Evolutionary conservation across 139 green algal genomes (phyloP), one percentile per base, ranked within the genome.

Genomic region (Chlamydomonas incerta): DNA sequence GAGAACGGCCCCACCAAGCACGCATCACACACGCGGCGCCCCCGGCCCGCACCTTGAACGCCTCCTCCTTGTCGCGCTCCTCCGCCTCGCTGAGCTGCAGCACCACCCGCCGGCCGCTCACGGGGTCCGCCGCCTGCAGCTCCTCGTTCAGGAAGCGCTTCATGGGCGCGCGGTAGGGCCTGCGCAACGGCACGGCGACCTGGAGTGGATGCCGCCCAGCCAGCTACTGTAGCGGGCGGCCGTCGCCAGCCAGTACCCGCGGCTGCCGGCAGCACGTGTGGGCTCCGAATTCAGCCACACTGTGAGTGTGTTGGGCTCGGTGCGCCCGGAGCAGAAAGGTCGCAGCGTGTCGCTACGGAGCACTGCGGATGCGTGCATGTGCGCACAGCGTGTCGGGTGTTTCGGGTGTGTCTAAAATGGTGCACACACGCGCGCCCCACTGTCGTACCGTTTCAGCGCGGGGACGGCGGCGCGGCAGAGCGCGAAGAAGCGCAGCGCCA

Each of bases 401-500:
- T n/a, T n/a, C n/a, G n/a, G n/a, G n/a, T n/a, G n/a, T n/a, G n/a
- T n/a, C n/a, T n/a, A n/a, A n/a, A n/a, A n/a, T n/a, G n/a, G n/a
- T 15, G 9, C 63, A 14, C 13, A 13, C 29, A 15, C 29, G 13
- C 63, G 13, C n/a, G n/a, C n/a, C n/a, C n/a, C 14, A 26, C 15
- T 9, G 8, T 34, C 67, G 4, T 33, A 47, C 67, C 67, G 6
- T 17, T 47, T 29, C 1, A 14, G 9, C 5, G 6, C 9, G 2
- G 5, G 33, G 33, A 29, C 24, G 33, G 18, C 67, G 6, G 67
- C 67, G 1, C 67, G 33, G 14, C 33, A 34, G 14, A 72, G 67
- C 33, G 67, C 67, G 13, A 72, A 72, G 67, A 72, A 72, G 67
- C 67, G 67, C 33, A 72, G 67, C 33, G n/a, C 34, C 33, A 72